Percentiles rank a stretch among this genome's conserved stretches.
phyloP scores from a whole-genome alignment of 2,329 filamentous ascomycete genomes.

The Hymenoscyphus fructigenus region DNA sequence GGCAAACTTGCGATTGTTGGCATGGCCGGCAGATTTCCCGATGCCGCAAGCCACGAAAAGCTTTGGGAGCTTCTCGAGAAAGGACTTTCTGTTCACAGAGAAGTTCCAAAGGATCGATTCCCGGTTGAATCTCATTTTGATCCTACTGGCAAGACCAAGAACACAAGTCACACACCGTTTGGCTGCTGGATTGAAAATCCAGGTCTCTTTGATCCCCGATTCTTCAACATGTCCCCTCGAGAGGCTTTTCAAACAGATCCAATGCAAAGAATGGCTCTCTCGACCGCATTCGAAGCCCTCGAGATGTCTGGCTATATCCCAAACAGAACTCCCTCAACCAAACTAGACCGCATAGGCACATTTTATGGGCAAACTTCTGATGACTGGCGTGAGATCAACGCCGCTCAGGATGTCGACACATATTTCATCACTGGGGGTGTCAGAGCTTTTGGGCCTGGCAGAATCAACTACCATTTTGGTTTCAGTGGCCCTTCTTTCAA shows the following conservation, averaged over 20 bases:
- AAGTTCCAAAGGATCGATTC: conserved; percentile 66
- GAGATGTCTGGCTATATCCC: conserved; percentile 75
- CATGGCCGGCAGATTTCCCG: conserved; percentile 19
- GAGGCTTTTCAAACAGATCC: conserved; percentile 78
- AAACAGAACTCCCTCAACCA: conserved; percentile 34
- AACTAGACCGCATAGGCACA: conserved; percentile 44
- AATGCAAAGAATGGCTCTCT: conserved; percentile 63
- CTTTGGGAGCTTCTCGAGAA: conserved; percentile 19
- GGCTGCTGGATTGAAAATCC: conserved; percentile 71
- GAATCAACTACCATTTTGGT: conserved; percentile 44
- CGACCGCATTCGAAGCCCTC: conserved; percentile 76
- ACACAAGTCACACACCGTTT: conserved; percentile 72
- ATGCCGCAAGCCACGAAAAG: conserved; percentile 12
- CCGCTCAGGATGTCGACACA: conserved; percentile 35
- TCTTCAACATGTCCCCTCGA: conserved; percentile 82
- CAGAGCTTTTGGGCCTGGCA: conserved; percentile 36
- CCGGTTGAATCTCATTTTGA: conserved; percentile 70
- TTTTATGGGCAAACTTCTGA: conserved; percentile 37
- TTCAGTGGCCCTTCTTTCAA: conserved; percentile 43
- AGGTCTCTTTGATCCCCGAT: conserved; percentile 72
- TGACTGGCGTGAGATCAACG: conserved; percentile 37
- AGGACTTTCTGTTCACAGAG: conserved; percentile 17
- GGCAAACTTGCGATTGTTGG: conserved; percentile 20
- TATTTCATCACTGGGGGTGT: conserved; percentile 36
- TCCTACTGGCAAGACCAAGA: conserved; percentile 67